These are phyloP conservation scores for Pyrus communis DNA, from an alignment of 306 rosid species.

Conservation along the genomic window DNA sequence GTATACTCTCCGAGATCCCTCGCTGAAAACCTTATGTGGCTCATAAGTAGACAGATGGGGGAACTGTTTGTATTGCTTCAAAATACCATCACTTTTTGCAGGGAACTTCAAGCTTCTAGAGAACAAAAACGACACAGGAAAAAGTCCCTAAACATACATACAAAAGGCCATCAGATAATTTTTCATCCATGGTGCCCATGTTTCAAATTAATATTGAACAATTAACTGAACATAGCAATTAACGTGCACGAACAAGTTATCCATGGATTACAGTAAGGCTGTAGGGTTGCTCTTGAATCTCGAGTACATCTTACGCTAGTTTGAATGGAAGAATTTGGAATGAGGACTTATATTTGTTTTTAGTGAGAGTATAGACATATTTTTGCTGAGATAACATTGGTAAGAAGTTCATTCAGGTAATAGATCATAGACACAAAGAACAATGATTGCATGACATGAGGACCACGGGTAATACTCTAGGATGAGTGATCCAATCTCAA, in stretches of 20 bases:
- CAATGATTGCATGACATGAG: neutral
- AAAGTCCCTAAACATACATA: slow-evolving; percentile 54
- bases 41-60: slow-evolving; percentile 47
- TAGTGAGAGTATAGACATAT: neutral
- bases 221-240: neutral
- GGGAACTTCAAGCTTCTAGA: slow-evolving; percentile 83
- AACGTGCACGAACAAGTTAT: neutral
- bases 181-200: neutral
- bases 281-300: neutral
- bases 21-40: slow-evolving; percentile 28
- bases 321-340: neutral
- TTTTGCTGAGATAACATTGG: neutral
- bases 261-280: neutral
- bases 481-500: slow-evolving; percentile 1
- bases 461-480: neutral
- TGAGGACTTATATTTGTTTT: neutral
- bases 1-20: slow-evolving; percentile 56
- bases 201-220: neutral
- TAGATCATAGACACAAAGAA: neutral
- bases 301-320: neutral
- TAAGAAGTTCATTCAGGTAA: neutral
- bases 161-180: slow-evolving; percentile 18
- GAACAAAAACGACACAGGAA: slow-evolving; percentile 75
- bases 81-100: slow-evolving; percentile 35
- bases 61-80: slow-evolving; percentile 47